Base-by-base conservation (phyloP, 2,329 filamentous ascomycete genomes). In the Alternaria rosae region DNA sequence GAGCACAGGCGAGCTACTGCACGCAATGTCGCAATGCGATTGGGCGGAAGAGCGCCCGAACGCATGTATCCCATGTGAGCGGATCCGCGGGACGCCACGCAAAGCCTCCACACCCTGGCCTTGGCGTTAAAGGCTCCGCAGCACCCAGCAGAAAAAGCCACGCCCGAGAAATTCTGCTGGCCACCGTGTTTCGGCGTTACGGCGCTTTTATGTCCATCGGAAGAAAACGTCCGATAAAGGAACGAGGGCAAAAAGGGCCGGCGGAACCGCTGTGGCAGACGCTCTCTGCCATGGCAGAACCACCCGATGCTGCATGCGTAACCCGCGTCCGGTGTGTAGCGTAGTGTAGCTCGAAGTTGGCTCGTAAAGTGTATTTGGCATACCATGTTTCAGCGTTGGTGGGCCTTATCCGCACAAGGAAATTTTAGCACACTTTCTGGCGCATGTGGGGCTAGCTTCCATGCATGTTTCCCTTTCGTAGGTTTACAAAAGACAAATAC, bases 21-120 rank as follows among this genome's bases (percentile, higher is more conserved):
- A 35, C 21, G 32, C 35, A 35, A 15, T 54, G 35, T 21, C 17
- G 17, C 15, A 28, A 28, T 51, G 56, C 45, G 44, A 62, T 62
- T 62, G 60, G 60, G 41, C 43, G 55, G 50, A 54, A 62, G 50
- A 12, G 32, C 52, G 28, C 47, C 60, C 57, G 50, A 47, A 42
- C 60, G 51, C 60, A 56, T 62, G 56, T 62, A 21, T 48, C 60
- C 60, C 60, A 62, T 62, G 60, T 62, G 26, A 35, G 32, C 51
- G 60, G 60, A 62, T 59, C 51, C 45, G 60, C 60, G 60, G 60
- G 60, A 60, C 45, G 56, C 50, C 60, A 62, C 35, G 60, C 56
- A 55, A 50, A n/a, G 50, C 21, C 59, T 54, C 59, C 55, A 59
- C 55, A 50, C 25, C 20, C 20, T 50, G 13, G 21, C 26, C 54